A percentile compares a stretch with the other conserved stretches of the same genome.
Evolutionary conservation across 2,329 filamentous ascomycete species (phyloP).

Genomic region (Aureobasidium sp.): DNA sequence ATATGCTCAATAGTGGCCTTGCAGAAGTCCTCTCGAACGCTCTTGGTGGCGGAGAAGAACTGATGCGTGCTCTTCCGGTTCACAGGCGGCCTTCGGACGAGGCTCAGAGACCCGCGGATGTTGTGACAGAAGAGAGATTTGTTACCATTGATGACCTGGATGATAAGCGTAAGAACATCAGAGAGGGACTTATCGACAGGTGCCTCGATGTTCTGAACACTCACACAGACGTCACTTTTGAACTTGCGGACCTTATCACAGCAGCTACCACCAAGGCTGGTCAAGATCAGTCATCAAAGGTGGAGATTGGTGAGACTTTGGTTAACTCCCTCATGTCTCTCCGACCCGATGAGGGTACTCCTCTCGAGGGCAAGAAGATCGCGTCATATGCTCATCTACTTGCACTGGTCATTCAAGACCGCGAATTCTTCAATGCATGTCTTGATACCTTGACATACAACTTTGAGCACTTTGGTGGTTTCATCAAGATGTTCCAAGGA

Average conservation of each 20-base stretch:
- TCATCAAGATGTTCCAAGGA: slow-evolving; percentile 64
- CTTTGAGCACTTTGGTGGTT: slow-evolving; percentile 67
- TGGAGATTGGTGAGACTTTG: slow-evolving; percentile 74
- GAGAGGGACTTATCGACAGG: slow-evolving; percentile 74
- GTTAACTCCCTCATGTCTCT: slow-evolving; percentile 73
- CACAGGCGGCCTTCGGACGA: slow-evolving; percentile 6
- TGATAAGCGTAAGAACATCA: slow-evolving; percentile 62
- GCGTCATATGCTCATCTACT: slow-evolving; percentile 89
- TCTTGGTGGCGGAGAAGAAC: slow-evolving; percentile 8
- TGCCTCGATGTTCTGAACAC: slow-evolving; percentile 84
- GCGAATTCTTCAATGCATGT: slow-evolving; percentile 70
- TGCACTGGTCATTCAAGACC: slow-evolving; percentile 78
- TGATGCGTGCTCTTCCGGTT: slow-evolving; percentile 12
- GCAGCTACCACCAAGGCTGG: slow-evolving; percentile 57
- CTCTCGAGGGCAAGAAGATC: slow-evolving; percentile 59
- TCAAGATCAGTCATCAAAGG: slow-evolving; percentile 53
- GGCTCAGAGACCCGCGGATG: slow-evolving; percentile 1
- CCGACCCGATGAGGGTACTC: slow-evolving; percentile 42
- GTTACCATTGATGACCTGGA: slow-evolving; percentile 74
- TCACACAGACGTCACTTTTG: slow-evolving; percentile 82
- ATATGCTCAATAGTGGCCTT: slow-evolving; percentile 8
- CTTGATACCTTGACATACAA: slow-evolving; percentile 68
- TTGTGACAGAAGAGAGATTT: slow-evolving; percentile 29
- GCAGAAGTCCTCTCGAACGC: slow-evolving; percentile 13
- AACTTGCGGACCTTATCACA: slow-evolving; percentile 78